A percentile compares a stretch with the other conserved stretches of the same genome.
Conservation (phyloP, 306 rosid genomes). For the Argentina anserina region DNA sequence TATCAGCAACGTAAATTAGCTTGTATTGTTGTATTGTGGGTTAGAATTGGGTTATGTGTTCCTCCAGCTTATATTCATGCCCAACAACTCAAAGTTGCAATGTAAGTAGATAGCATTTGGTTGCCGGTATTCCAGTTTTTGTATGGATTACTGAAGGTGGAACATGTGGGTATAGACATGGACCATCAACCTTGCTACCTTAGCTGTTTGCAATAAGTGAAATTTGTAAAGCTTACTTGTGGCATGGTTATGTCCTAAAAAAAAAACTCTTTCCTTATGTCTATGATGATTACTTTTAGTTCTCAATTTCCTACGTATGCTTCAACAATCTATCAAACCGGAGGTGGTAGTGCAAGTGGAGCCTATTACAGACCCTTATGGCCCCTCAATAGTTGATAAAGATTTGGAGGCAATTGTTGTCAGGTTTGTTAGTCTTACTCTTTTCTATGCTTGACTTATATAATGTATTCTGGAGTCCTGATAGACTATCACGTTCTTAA, state of each 20-base stretch:
- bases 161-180: background rate
- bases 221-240: too few relatives aligned
- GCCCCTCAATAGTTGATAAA: conserved; percentile 84
- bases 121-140: background rate
- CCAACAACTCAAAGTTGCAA: background rate
- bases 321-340: conserved; percentile 81
- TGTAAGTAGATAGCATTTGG: background rate
- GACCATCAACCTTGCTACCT: background rate
- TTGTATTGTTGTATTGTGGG: too few relatives aligned
- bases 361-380: conserved; percentile 85
- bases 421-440: conserved; percentile 43
- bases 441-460: background rate
- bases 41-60: too few relatives aligned
- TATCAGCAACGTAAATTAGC: background rate
- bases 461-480: background rate
- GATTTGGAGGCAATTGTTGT: conserved; percentile 86
- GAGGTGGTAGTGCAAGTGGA: conserved; percentile 67
- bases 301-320: conserved; percentile 7
- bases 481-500: too few relatives aligned
- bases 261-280: background rate
- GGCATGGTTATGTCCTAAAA: background rate
- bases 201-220: too few relatives aligned
- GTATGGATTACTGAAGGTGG: background rate
- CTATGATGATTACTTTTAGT: conserved; percentile 6
- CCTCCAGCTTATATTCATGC: background rate